Evolutionary conservation across 768 basidiomycete genomes (phyloP).

Genomic region (Rhodocollybia butyracea): DNA sequence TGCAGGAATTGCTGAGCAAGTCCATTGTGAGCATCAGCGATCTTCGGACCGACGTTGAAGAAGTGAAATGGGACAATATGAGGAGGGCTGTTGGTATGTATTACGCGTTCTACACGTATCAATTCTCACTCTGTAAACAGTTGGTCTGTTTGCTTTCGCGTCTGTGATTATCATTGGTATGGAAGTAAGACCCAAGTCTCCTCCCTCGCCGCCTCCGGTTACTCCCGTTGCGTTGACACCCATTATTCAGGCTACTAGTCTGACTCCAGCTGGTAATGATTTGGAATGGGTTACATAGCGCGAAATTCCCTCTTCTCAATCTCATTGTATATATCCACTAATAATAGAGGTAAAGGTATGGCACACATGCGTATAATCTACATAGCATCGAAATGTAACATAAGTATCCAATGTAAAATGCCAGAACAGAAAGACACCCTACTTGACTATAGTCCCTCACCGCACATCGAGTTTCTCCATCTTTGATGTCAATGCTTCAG

Average conservation of each 20-base stretch:
- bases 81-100: conserved; percentile 72
- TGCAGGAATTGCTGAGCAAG: conserved; percentile 72
- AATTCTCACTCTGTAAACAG: conserved; percentile 32
- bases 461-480: conserved; percentile 59
- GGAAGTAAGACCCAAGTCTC: conserved; percentile 56
- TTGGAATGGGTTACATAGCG: conserved; percentile 30
- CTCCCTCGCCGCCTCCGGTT: conserved; percentile 21
- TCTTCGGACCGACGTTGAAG: conserved; percentile 76
- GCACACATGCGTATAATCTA: conserved; percentile 1
- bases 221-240: conserved; percentile 24
- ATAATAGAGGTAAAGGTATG: conserved; percentile 2
- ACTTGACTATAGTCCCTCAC: conserved; percentile 22
- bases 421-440: background rate
- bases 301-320: conserved; percentile 21
- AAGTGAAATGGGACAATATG: conserved; percentile 89
- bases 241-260: conserved; percentile 12
- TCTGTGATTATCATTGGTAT: conserved; percentile 65
- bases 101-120: background rate
- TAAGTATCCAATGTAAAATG: background rate
- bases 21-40: conserved; percentile 73
- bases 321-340: conserved; percentile 31
- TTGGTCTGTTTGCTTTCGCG: conserved; percentile 62
- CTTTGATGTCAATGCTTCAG: conserved; percentile 39
- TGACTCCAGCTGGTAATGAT: conserved; percentile 29
- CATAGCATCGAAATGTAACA: conserved; percentile 6